phyloP scores from a whole-genome alignment of 176 grass and related monocot species.

The Hordeum vulgare region DNA sequence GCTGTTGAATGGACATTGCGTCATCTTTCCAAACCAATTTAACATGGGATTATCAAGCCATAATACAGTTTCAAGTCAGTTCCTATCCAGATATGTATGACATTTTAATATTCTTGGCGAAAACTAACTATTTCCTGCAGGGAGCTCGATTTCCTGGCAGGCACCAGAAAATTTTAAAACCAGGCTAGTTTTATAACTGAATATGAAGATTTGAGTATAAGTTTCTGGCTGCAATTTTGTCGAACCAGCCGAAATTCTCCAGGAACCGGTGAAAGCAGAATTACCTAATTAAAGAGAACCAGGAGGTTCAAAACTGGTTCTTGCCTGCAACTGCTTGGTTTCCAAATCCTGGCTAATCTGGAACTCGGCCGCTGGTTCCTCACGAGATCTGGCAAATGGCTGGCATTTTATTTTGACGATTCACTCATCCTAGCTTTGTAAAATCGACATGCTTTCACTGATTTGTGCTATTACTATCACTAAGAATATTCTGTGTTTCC shows the following conservation, averaged over 20 bases:
- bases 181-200: background rate
- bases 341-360: background rate
- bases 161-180: background rate
- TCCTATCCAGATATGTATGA: background rate
- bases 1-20: background rate
- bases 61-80: background rate
- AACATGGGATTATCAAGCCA: background rate
- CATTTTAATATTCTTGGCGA: background rate
- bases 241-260: background rate
- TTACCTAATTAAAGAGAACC: background rate
- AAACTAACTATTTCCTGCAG: background rate
- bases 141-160: background rate
- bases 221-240: background rate
- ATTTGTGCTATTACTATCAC: background rate
- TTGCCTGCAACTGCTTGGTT: background rate
- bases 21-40: background rate
- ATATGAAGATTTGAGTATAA: background rate
- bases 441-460: background rate
- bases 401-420: background rate
- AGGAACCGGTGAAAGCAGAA: background rate
- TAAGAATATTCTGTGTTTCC: background rate
- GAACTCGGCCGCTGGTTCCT: background rate
- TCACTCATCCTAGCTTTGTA: background rate
- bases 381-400: background rate
- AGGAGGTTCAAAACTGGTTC: background rate